Conservation (phyloP, 2,329 filamentous ascomycete species). For the Arachnomyces sp. region DNA sequence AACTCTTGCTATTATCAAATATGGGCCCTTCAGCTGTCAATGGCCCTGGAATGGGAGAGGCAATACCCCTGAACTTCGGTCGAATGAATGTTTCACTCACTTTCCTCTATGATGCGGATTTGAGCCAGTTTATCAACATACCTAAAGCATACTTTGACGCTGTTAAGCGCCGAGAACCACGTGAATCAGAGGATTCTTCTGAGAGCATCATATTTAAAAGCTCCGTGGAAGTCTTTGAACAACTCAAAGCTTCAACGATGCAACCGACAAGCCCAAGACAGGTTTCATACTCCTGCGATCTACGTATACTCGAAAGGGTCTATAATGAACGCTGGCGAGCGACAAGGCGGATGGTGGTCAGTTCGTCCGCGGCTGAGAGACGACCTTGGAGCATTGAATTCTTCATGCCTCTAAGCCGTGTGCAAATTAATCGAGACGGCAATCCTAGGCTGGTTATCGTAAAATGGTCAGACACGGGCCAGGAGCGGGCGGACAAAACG, state of each 20-base stretch:
- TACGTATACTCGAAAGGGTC: conserved; percentile 24
- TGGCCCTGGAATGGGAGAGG: conserved; percentile 16
- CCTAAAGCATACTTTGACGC: conserved; percentile 25
- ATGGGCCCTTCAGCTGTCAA: conserved; percentile 12
- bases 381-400: conserved; percentile 20
- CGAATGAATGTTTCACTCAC: conserved; percentile 19
- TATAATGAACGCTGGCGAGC: conserved; percentile 23
- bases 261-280: conserved; percentile 21
- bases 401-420: conserved; percentile 23
- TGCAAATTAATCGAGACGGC: conserved; percentile 20
- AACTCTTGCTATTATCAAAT: conserved; percentile 16
- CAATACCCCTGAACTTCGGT: conserved; percentile 21
- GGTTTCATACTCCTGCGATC: conserved; percentile 20
- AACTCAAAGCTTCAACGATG: conserved; percentile 23
- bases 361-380: conserved; percentile 21
- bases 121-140: conserved; percentile 23
- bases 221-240: conserved; percentile 23
- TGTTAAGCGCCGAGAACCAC: conserved; percentile 23
- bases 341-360: conserved; percentile 24
- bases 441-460: conserved; percentile 18
- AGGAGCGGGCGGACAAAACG: conserved; percentile 19
- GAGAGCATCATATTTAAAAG: conserved; percentile 23
- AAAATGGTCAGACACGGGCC: conserved; percentile 26
- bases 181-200: conserved; percentile 21
- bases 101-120: conserved; percentile 22